Percentiles rank a stretch among this genome's conserved stretches.
phyloP scores from a whole-genome alignment of 2,329 filamentous ascomycete species.

The Fusarium poae region DNA sequence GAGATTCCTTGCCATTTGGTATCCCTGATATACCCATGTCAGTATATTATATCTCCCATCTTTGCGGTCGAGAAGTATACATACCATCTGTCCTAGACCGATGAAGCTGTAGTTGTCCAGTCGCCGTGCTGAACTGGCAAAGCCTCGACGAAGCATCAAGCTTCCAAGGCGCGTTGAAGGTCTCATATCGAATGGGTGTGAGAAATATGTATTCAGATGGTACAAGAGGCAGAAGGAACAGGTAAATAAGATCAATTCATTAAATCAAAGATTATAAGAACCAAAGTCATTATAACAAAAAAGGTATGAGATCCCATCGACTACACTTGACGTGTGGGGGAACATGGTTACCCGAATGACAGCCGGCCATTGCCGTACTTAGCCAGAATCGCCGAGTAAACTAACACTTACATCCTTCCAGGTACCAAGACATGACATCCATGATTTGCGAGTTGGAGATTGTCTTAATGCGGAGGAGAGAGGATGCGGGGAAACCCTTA shows the following conservation, averaged over 20 bases:
- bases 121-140: conserved; percentile 62
- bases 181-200: conserved; percentile 33
- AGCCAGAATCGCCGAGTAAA: conserved; percentile 45
- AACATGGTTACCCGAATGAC: conserved; percentile 46
- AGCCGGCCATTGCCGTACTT: conserved; percentile 56
- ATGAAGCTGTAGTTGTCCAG: conserved; percentile 70
- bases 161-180: conserved; percentile 45
- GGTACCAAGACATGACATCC: conserved; percentile 9
- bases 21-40: conserved; percentile 59
- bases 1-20: conserved; percentile 73
- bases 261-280: conserved; percentile 1
- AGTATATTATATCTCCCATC: neutral
- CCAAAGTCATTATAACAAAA: neutral
- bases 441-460: conserved; percentile 24
- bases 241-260: neutral
- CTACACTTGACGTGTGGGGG: conserved; percentile 27
- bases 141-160: conserved; percentile 60
- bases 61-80: conserved; percentile 12
- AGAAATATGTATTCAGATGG: neutral
- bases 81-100: conserved; percentile 72
- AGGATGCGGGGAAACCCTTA: conserved; percentile 40
- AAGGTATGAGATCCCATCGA: conserved; percentile 9
- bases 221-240: neutral
- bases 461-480: neutral
- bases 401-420: neutral